Evolutionary conservation across 1,284 basidiomycete genomes (phyloP), one percentile per base, ranked within the genome.

Genomic region (Neonothopanus nambi): DNA sequence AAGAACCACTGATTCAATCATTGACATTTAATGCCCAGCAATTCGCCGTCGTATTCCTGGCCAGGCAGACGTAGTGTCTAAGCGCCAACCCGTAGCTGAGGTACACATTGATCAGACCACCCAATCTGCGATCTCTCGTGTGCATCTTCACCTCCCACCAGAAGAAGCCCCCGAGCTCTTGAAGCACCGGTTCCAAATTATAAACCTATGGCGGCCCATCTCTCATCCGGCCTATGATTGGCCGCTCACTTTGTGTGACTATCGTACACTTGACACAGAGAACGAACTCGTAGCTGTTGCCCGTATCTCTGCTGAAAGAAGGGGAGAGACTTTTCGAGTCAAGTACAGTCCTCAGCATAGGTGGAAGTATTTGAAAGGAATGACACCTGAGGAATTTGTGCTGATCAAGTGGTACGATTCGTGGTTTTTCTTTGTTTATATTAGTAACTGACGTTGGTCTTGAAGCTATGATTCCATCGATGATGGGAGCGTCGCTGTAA

Each of bases 171-270:
- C 75, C 0, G 68, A 66, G 26, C 68, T 79, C 18, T 66, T 80
- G 24, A 65, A 70, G 44, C 65, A 70, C 23, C 78, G 81, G 21
- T 81, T 77, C 67, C 81, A 84, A 62, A 77, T 85, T 55, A 79
- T 87, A 66, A 87, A 85, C 67, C 70, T 86, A 42, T 87, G 84
- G 84, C 70, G 82, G 17, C 84, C 84, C 1, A 79, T 86, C 52
- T 57, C 67, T 7, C 70, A 77, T 51, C 64, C 76, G 1, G 76
- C 80, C 9, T 63, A 67, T 49, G 82, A 85, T 60, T 74, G 69
- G 66, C 84, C 84, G 0, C 74, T 86, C 37, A 77, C 82, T 3
- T 68, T 85, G 4, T 82, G 81, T 57, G 84, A 87, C 63, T 81
- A 64, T 62, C 66, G 78, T 33, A 75, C 69, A 20, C 71, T 86